These are phyloP conservation scores for Drechslerella stenobrocha DNA, from an alignment of 2,329 filamentous ascomycete species.

Conservation along the genomic window DNA sequence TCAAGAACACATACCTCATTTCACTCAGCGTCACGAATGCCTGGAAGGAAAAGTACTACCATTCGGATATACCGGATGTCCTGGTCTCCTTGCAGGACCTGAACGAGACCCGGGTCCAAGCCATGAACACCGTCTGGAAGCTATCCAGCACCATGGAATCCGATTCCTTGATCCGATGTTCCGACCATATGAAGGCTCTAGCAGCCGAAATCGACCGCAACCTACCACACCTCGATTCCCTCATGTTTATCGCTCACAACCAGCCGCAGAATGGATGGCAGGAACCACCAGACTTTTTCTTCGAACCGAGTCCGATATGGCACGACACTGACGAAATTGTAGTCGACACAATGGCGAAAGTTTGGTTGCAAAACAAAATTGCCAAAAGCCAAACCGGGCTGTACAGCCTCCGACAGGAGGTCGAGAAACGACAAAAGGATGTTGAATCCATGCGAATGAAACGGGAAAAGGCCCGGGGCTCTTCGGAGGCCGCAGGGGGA, in stretches of 20 bases:
- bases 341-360: constrained; percentile 80
- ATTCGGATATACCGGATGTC: constrained; percentile 92
- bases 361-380: constrained; percentile 88
- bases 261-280: constrained; percentile 68
- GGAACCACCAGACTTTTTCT: constrained; percentile 80
- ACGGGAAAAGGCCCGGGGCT: constrained; percentile 72
- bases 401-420: constrained; percentile 76
- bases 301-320: constrained; percentile 96
- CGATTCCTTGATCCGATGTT: constrained; percentile 74
- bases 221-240: constrained; percentile 82
- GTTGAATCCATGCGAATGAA: constrained; percentile 83
- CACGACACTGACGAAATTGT: constrained; percentile 88
- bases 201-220: constrained; percentile 83
- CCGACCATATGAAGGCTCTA: constrained; percentile 71
- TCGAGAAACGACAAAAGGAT: constrained; percentile 75
- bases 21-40: constrained; percentile 96
- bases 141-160: constrained; percentile 77
- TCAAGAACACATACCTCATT: constrained; percentile 97
- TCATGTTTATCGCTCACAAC: constrained; percentile 98
- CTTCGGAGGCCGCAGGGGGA: constrained; percentile 66
- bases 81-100: constrained; percentile 82
- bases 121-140: constrained; percentile 83
- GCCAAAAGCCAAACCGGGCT: constrained; percentile 86
- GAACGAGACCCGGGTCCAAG: constrained; percentile 81
- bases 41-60: constrained; percentile 95